Conservation (phyloP, 305 asterid species). For the Fraxinus floribunda region DNA sequence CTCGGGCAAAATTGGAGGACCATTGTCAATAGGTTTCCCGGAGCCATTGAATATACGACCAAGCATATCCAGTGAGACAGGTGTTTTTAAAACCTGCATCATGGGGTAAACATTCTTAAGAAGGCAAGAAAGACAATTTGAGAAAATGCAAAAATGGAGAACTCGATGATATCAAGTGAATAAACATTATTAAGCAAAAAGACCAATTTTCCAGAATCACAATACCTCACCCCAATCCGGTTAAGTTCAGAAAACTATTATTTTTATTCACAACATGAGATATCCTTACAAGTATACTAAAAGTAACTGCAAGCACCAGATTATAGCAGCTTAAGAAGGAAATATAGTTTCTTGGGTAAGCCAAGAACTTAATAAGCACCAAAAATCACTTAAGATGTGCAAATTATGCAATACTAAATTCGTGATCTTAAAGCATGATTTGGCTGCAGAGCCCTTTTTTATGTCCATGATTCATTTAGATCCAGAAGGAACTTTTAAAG, state of each 20-base stretch:
- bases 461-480: not conserved
- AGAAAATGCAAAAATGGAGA: not conserved
- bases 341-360: not conserved
- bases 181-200: not conserved
- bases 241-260: not conserved
- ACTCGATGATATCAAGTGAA: not conserved
- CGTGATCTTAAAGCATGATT: not conserved
- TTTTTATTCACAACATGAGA: not conserved
- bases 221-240: not conserved
- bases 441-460: not conserved
- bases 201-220: not conserved
- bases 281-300: not conserved
- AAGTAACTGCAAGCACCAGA: not conserved
- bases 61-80: constrained; percentile 98
- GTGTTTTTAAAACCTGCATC: constrained; percentile 84
- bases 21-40: constrained; percentile 97
- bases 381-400: not conserved
- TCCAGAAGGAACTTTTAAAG: not conserved
- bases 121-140: not conserved
- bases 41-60: constrained; percentile 99
- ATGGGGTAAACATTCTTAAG: not conserved
- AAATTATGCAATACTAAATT: not conserved
- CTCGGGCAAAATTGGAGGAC: constrained; percentile 98
- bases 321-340: not conserved
- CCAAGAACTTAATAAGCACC: not conserved